phyloP scores from a whole-genome alignment of 2,329 filamentous ascomycete species.

The Scedosporium minutisporum region DNA sequence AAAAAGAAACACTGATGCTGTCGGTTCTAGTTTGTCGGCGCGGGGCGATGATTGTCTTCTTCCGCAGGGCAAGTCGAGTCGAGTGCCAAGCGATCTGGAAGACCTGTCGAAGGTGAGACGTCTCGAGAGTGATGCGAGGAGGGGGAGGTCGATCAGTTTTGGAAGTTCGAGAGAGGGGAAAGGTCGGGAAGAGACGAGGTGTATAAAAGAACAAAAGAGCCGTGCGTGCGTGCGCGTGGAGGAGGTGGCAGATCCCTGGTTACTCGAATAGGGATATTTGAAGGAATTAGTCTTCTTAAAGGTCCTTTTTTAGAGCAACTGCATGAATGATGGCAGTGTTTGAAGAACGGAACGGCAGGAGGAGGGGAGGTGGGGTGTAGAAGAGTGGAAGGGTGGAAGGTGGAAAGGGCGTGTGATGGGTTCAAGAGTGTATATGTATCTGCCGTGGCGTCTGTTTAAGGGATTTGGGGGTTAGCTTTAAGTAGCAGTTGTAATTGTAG shows the following conservation, averaged over 20 bases:
- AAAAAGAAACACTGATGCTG: too few species aligned
- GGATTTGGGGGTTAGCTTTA: background rate
- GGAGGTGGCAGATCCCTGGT: background rate
- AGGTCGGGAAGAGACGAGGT: background rate
- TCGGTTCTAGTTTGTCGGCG: background rate
- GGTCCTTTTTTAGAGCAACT: background rate
- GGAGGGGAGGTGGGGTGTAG: background rate
- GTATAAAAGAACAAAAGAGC: background rate
- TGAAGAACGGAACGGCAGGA: background rate
- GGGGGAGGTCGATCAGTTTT: background rate
- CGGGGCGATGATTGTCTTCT: background rate
- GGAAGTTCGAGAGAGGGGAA: background rate
- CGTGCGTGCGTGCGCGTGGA: background rate
- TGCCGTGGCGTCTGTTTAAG: background rate
- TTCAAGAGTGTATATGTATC: background rate
- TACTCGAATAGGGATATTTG: background rate
- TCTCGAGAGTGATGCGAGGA: constrained; percentile 6
- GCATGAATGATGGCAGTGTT: background rate
- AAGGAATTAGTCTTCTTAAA: background rate
- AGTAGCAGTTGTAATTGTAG: too few species aligned
- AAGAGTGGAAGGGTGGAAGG: background rate
- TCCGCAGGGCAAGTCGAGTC: constrained; percentile 3
- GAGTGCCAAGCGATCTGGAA: constrained; percentile 6
- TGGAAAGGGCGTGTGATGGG: background rate
- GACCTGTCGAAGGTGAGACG: constrained; percentile 4